Evolutionary conservation across 257 asterid species (phyloP), one percentile per base, ranked within the genome.

Genomic region (Anisodus tanguticus): DNA sequence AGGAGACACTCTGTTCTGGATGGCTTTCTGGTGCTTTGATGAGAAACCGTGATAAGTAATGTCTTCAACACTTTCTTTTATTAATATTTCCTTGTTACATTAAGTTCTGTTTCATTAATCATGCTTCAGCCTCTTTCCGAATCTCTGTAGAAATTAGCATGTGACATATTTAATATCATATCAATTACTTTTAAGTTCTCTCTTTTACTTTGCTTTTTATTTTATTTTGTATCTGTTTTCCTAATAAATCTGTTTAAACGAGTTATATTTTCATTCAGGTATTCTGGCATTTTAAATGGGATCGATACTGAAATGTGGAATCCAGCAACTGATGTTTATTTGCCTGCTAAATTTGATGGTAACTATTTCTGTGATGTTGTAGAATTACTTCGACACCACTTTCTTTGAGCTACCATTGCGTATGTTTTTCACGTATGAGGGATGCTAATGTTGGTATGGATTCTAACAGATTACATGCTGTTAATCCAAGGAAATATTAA

Each of bases 1-100:
- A 91, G 88, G 98, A 95, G 89, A 95, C 98, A 85, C 98, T 95
- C 80, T 90, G 93, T 86, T 92, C 98, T 31, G 98, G 98, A 87
- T 95, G 98, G 98, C 98, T 95, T 83, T 89, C 97, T 78, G 89
- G 91, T 85, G 93, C 92, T 9, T 91, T 95, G 88, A 89, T 93
- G 86, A 86, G 91, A 86, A 89, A 91, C 92, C 93, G 88, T 85
- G 91, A 92, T 76, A 95, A 92, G 98, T 93, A 88, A 91, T 93
- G 76, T 67, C 85, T 82, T 82, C 68, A 66, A n/a, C 80, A 58
- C 35, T 19, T n/a, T 5, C 41, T 37, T 6, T 71, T 35, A 45
- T 35, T 39, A 9, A 49, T 51, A 74, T 74, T 47, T 47, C 10
- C 81, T 76, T 26, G 26, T 76, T 51, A 51, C 22, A 76, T 76